Base-by-base conservation (phyloP, 805 yeast species). In the Yarrowia deformans region DNA sequence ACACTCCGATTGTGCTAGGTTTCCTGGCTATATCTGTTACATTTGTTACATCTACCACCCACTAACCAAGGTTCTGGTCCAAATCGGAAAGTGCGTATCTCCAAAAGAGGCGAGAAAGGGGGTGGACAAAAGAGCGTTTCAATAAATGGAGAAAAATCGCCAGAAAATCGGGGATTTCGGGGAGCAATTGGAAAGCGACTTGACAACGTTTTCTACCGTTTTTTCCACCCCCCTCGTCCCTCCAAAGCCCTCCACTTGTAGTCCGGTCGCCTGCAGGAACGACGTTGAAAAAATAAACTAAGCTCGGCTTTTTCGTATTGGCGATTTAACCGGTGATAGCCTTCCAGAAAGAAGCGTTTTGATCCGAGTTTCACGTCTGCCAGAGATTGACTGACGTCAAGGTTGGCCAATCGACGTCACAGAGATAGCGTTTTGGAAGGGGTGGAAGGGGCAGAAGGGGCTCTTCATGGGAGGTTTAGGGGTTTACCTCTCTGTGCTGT, bases 321-420 rank as follows among this genome's bases (percentile, higher is more conserved):
- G 18, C 43, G 58, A 52, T 18, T 52, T 6, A 52, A 52, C 58
- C 58, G 58, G 58, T 52, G 58, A 52, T 52, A 52, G 58, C 58
- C 58, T 52, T 52, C 43, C 42, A 10, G 1, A 4, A n/a, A 29
- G 6, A 18, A 8, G 8, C 16, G 14, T 9, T 10, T 34, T 18
- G 43, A 16, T 35, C 58, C 58, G 40, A 52, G 56, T 29, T 48
- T 48, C 50, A 46, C 32, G 50, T 19, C 29, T 18, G 8, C 37
- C 29, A 23, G 29, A 2, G 39, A 40, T 1, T 16, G 19, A 42
- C 48, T 45, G 29, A 45, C 29, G 23, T 16, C 50, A 46, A 46
- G 32, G 50, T 46, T 46, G 50, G 50, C 50, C 50, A 48, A 48
- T 29, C 13, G 50, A 48, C 7, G 54, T 4, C 35, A 13, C 18